Conservation (phyloP, 2,329 filamentous ascomycete genomes). For the Thielaviopsis euricoi region DNA sequence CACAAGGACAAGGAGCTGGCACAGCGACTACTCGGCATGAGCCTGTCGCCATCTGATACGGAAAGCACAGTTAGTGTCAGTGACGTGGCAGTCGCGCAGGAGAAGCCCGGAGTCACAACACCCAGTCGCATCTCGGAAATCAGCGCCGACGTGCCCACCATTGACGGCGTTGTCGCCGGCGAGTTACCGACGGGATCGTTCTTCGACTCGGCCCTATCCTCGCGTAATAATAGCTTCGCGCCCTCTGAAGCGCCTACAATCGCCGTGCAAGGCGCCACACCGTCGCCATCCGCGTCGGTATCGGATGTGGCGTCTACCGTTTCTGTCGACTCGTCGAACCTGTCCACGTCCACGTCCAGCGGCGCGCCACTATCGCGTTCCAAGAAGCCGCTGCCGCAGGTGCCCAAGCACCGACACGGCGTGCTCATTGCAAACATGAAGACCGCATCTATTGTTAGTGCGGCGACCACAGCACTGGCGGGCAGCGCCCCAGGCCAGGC, state of each 20-base stretch:
- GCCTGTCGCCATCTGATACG: conserved; percentile 45
- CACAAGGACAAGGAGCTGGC: conserved; percentile 28
- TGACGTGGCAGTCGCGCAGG: conserved; percentile 63
- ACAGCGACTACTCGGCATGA: conserved; percentile 52
- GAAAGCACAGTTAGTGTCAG: conserved; percentile 60
- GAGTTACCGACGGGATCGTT: conserved; percentile 6
- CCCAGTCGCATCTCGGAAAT: conserved; percentile 41
- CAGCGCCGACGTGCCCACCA: conserved; percentile 3
- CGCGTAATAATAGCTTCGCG: conserved; percentile 4
- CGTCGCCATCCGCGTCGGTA: background rate
- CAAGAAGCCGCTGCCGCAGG: conserved; percentile 34
- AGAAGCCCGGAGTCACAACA: conserved; percentile 69
- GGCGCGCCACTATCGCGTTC: conserved; percentile 14
- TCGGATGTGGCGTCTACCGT: conserved; percentile 1
- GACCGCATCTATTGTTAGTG: conserved; percentile 13
- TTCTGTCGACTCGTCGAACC: background rate
- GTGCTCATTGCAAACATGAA: conserved; percentile 23
- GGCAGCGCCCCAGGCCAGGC: no score
- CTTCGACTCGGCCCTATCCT: background rate
- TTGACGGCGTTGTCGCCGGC: conserved; percentile 9
- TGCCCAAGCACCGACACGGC: conserved; percentile 41
- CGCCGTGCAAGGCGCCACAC: background rate
- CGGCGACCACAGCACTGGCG: background rate
- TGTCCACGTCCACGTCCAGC: background rate
- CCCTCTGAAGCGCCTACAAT: conserved; percentile 1